phyloP scores from a whole-genome alignment of 768 basidiomycete species.

The Terana coerulea region DNA sequence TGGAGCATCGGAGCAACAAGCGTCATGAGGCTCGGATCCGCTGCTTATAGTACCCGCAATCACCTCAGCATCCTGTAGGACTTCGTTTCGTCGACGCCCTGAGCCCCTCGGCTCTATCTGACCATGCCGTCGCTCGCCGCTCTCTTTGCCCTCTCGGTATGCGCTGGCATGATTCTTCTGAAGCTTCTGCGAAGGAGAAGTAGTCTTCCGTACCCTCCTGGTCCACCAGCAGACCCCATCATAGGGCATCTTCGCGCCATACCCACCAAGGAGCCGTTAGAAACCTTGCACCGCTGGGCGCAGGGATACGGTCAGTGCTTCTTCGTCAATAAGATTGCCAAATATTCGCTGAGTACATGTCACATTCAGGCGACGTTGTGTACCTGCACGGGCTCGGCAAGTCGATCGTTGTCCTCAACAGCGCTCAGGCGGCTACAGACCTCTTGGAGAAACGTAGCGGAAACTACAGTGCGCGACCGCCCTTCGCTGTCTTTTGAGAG shows the following conservation, averaged over 20 bases:
- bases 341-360: neutral
- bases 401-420: constrained; percentile 31
- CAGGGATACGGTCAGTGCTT: constrained; percentile 36
- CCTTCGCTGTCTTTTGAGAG: constrained; percentile 19
- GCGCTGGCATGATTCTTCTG: too few relatives aligned
- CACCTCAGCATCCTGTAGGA: too few relatives aligned
- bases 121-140: too few relatives aligned
- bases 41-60: too few relatives aligned
- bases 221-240: constrained; percentile 34
- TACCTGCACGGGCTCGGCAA: constrained; percentile 29
- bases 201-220: too few relatives aligned
- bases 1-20: too few relatives aligned
- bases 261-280: constrained; percentile 25
- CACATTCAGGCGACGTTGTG: constrained; percentile 21
- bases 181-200: too few relatives aligned
- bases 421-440: constrained; percentile 27
- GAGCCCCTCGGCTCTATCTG: too few relatives aligned
- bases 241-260: constrained; percentile 35
- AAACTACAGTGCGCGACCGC: constrained; percentile 36
- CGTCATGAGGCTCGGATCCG: too few relatives aligned
- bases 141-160: too few relatives aligned
- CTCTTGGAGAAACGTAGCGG: constrained; percentile 35
- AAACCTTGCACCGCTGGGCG: constrained; percentile 29
- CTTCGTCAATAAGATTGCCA: neutral
- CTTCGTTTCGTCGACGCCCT: too few relatives aligned